These are phyloP conservation scores for Metschnikowia similis DNA, from an alignment of 805 yeast species.

Conservation along the genomic window DNA sequence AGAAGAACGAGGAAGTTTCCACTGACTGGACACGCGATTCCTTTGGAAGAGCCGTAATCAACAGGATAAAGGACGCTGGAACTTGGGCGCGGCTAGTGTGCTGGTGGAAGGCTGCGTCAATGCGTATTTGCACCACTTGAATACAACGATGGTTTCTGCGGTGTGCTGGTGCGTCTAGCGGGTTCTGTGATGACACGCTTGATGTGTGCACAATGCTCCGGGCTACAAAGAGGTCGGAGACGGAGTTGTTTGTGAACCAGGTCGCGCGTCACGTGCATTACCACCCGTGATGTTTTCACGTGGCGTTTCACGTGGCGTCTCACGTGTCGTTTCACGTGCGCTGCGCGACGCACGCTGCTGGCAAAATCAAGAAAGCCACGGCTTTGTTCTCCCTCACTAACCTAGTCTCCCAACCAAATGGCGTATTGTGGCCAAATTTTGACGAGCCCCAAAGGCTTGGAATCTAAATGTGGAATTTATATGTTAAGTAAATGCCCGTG, in stretches of 20 bases:
- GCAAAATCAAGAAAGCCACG: too few species aligned
- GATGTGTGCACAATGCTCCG: not conserved
- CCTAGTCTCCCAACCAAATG: too few species aligned
- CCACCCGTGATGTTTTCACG: too few species aligned
- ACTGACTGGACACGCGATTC: not conserved
- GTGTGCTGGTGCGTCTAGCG: not conserved
- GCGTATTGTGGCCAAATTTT: too few species aligned
- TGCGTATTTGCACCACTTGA: not conserved
- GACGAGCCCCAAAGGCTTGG: too few species aligned
- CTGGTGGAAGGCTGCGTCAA: not conserved
- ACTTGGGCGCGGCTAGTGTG: not conserved
- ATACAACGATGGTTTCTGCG: not conserved
- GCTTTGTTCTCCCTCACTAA: too few species aligned
- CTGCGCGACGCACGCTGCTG: too few species aligned
- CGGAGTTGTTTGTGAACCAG: slow-evolving; percentile 4
- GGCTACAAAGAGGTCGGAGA: not conserved
- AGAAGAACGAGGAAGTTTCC: not conserved
- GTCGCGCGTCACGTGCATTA: slow-evolving; percentile 5
- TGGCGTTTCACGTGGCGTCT: not conserved
- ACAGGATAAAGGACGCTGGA: not conserved
- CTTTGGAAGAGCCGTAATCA: not conserved
- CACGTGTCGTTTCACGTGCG: too few species aligned
- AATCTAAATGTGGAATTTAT: too few species aligned
- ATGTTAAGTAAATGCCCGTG: too few species aligned
- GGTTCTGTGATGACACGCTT: not conserved